Evolutionary conservation across 768 basidiomycete genomes (phyloP).

Genomic region (Boletus patriciae): DNA sequence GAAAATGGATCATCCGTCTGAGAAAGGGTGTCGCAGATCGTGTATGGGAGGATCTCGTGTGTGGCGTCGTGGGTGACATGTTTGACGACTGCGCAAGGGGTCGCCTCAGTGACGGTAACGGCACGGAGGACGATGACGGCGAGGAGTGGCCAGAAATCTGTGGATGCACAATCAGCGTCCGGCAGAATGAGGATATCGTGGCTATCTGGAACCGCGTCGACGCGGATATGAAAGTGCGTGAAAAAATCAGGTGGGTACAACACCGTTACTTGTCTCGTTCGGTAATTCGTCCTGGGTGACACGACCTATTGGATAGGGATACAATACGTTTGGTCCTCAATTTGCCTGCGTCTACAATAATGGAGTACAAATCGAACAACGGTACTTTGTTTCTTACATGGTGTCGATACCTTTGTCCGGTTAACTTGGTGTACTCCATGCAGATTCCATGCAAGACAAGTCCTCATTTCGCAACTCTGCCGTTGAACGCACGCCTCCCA

Average conservation of each 20-base stretch:
- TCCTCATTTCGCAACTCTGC: constrained; percentile 78
- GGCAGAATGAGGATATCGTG: constrained; percentile 92
- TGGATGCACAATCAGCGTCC: constrained; percentile 91
- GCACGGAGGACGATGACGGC: constrained; percentile 36
- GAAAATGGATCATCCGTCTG: constrained; percentile 94
- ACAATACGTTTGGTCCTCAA: constrained; percentile 74
- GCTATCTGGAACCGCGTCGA: constrained; percentile 90
- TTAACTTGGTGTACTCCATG: constrained; percentile 1
- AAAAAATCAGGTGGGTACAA: constrained; percentile 72
- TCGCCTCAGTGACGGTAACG: constrained; percentile 37
- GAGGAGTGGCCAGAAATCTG: constrained; percentile 80
- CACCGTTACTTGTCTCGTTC: constrained; percentile 29
- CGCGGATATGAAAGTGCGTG: constrained; percentile 69
- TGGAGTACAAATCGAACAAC: constrained; percentile 96
- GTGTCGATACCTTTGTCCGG: neutral
- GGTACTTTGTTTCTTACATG: constrained; percentile 40
- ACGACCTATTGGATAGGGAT: constrained; percentile 51
- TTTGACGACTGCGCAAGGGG: constrained; percentile 63
- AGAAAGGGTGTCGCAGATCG: constrained; percentile 89
- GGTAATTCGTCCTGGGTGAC: neutral
- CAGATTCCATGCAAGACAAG: constrained; percentile 88
- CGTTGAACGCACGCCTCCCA: constrained; percentile 43
- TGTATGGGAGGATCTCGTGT: constrained; percentile 86
- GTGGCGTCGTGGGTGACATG: constrained; percentile 87
- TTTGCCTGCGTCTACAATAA: constrained; percentile 72